phyloP scores from a whole-genome alignment of 116 monocot species.

The Cymodocea nodosa region DNA sequence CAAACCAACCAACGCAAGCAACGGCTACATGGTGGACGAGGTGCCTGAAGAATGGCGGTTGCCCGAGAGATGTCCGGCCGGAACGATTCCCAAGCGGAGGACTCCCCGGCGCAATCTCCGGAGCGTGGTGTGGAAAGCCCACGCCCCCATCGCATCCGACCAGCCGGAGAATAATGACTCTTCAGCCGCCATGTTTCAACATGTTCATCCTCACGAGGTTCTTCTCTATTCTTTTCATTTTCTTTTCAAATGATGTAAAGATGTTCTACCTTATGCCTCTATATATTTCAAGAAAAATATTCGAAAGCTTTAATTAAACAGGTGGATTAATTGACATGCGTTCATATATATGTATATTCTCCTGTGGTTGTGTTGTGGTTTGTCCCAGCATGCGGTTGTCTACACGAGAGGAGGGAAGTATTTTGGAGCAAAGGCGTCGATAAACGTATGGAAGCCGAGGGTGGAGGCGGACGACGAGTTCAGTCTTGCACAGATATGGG shows the following conservation, averaged over 20 bases:
- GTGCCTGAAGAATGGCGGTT: background rate
- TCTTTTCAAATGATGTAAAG: too few species aligned
- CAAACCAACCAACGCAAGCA: background rate
- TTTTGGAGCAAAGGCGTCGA: background rate
- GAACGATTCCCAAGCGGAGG: constrained; percentile 6
- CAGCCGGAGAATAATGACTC: background rate
- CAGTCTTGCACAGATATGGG: constrained; percentile 8
- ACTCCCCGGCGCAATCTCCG: background rate
- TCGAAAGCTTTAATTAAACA: background rate
- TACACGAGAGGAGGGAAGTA: background rate
- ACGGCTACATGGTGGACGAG: background rate
- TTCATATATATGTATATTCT: too few species aligned
- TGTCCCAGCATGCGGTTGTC: constrained; percentile 4
- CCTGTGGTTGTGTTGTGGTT: too few species aligned
- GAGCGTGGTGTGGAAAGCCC: background rate
- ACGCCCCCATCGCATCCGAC: background rate
- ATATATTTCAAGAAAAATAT: background rate
- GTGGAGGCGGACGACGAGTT: constrained; percentile 4
- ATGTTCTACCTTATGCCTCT: too few species aligned
- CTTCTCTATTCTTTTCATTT: background rate
- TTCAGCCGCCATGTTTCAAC: background rate
- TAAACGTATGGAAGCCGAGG: constrained; percentile 13
- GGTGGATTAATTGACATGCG: too few species aligned
- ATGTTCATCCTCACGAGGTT: background rate
- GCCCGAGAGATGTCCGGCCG: constrained; percentile 4